Percentiles rank a stretch among this genome's conserved stretches.
Evolutionary conservation across 441 rosid genomes (phyloP).

Genomic region (Sinapis alba): DNA sequence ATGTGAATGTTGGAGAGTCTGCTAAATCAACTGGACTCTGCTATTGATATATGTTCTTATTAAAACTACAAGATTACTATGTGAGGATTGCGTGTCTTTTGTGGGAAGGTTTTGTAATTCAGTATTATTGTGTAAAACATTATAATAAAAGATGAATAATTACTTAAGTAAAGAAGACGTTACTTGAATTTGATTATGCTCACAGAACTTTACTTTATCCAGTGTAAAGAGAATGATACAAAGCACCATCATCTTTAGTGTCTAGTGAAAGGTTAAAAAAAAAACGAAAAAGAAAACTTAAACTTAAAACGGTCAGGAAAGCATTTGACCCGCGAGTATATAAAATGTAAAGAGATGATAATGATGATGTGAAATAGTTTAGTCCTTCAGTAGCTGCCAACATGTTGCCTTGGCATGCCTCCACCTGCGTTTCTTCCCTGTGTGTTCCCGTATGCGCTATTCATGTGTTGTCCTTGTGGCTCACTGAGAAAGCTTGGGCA

Average conservation of each 20-base stretch:
- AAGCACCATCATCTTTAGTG: background rate
- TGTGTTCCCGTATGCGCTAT: slow-evolving; percentile 29
- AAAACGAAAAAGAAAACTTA: background rate
- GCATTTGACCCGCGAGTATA: slow-evolving; percentile 13
- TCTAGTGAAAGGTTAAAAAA: background rate
- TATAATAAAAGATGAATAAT: slow-evolving; percentile 29
- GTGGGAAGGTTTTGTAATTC: slow-evolving; percentile 14
- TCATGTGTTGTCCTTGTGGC: slow-evolving; percentile 50
- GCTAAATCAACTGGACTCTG: slow-evolving; percentile 42
- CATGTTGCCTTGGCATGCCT: slow-evolving; percentile 49
- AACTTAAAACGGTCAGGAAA: slow-evolving; percentile 19
- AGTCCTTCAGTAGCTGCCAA: slow-evolving; percentile 47
- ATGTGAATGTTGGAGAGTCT: slow-evolving; percentile 33
- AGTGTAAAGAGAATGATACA: background rate
- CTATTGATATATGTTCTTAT: slow-evolving; percentile 28
- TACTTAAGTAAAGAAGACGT: background rate
- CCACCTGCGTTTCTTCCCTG: slow-evolving; percentile 54
- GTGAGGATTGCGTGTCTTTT: slow-evolving; percentile 11
- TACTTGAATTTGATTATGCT: background rate
- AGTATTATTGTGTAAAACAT: slow-evolving; percentile 27
- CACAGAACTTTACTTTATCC: background rate
- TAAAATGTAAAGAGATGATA: background rate
- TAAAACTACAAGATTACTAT: background rate
- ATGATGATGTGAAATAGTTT: background rate
- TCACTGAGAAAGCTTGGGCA: slow-evolving; percentile 71